Evolutionary conservation across 1,139 yeast species (phyloP).

Genomic region (Zygosaccharomyces pseudobailii): DNA sequence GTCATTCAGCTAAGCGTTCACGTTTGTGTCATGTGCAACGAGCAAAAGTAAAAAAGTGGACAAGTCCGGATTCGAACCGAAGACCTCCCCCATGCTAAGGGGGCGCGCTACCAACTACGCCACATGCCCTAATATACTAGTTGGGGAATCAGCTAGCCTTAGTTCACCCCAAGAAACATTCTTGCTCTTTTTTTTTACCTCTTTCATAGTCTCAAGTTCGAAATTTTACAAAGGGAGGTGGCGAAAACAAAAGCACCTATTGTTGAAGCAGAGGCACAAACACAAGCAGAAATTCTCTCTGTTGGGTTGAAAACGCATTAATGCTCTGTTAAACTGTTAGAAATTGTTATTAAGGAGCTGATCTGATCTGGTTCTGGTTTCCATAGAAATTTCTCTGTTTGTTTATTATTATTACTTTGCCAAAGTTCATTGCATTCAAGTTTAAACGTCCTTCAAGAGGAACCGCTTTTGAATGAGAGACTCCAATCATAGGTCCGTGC

Average conservation of each 20-base stretch:
- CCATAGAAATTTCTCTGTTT: too few species aligned
- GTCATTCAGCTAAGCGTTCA: too few species aligned
- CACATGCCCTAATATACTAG: constrained; percentile 58
- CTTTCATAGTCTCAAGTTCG: not conserved
- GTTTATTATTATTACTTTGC: not conserved
- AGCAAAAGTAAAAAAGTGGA: constrained; percentile 41
- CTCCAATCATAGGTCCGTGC: constrained; percentile 74
- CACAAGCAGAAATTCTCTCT: not conserved
- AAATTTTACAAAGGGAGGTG: constrained; percentile 2
- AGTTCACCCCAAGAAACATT: not conserved
- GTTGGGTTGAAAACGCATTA: not conserved
- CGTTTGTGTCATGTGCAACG: not conserved
- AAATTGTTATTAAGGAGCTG: not conserved
- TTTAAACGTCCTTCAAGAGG: not conserved
- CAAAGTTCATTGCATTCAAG: not conserved
- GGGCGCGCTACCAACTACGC: constrained; percentile 93
- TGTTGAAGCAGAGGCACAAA: not conserved
- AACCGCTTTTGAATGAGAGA: constrained; percentile 61
- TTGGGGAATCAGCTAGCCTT: not conserved
- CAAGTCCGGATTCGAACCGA: constrained; percentile 90
- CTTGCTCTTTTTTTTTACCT: not conserved
- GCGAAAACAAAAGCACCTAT: constrained; percentile 1
- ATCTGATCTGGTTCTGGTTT: not conserved
- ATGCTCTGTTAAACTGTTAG: not conserved
- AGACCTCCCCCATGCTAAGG: constrained; percentile 89